Evolutionary conservation across 116 monocot species (phyloP).

Genomic region (Trichopus zeylanicus): DNA sequence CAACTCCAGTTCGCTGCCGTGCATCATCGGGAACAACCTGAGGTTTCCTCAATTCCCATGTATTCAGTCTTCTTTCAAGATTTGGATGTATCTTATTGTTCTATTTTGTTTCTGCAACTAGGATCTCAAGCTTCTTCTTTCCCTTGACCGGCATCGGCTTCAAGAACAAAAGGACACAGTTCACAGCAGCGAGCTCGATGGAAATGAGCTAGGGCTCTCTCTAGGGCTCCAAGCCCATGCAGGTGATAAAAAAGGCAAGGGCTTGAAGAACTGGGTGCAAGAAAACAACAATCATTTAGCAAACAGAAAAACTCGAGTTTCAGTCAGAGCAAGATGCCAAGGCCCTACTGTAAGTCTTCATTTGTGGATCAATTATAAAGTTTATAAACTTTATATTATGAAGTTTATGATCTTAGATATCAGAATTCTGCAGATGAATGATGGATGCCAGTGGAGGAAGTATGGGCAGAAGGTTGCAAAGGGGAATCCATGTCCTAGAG

Average conservation of each 20-base stretch:
- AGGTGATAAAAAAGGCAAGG: conserved; percentile 18
- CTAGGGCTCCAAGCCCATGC: conserved; percentile 27
- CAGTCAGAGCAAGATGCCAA: conserved; percentile 2
- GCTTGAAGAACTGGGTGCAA: conserved; percentile 16
- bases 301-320: conserved; percentile 18
- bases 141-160: conserved; percentile 9
- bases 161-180: conserved; percentile 2
- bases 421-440: conserved; percentile 63
- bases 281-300: conserved; percentile 29
- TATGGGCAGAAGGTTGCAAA: conserved; percentile 82
- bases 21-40: conserved; percentile 18
- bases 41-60: neutral
- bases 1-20: conserved; percentile 31
- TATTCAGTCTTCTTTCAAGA: neutral
- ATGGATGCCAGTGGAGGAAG: conserved; percentile 88
- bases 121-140: conserved; percentile 22
- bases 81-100: neutral
- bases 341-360: neutral
- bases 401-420: neutral
- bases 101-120: neutral
- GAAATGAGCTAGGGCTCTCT: conserved; percentile 42
- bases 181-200: neutral
- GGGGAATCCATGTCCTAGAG: conserved; percentile 75
- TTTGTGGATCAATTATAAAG: neutral
- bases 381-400: no score